A percentile compares a stretch with the other conserved stretches of the same genome.
Evolutionary conservation across 176 grass and related monocot species (phyloP).

Genomic region (Rhipidocladum racemiflorum): DNA sequence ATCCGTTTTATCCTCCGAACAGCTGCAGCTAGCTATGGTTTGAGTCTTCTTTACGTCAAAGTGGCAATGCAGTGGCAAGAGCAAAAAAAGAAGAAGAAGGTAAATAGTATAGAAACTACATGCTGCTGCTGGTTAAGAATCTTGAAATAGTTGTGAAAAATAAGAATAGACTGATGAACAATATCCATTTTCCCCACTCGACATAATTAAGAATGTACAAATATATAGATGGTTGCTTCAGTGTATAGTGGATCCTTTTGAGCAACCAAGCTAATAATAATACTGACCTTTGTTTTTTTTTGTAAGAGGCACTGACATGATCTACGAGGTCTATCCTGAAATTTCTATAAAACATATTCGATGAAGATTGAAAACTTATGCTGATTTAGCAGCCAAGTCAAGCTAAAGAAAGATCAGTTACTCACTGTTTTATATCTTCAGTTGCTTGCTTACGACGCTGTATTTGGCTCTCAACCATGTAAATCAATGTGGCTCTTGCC

Average conservation of each 20-base stretch:
- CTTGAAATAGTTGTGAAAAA: not conserved
- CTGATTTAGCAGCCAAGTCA: not conserved
- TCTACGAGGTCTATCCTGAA: not conserved
- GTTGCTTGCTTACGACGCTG: conserved; percentile 73
- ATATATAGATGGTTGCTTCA: not conserved
- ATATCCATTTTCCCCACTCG: not conserved
- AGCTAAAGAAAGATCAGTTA: conserved; percentile 21
- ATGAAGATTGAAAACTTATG: not conserved
- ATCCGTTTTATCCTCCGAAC: not conserved
- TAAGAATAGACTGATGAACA: not conserved
- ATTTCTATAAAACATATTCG: not conserved
- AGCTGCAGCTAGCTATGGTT: not conserved
- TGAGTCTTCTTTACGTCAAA: not conserved
- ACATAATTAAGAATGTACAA: not conserved
- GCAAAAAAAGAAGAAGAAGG: not conserved
- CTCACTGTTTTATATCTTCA: conserved; percentile 84
- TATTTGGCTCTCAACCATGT: conserved; percentile 89
- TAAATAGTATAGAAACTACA: not conserved
- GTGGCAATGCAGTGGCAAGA: not conserved
- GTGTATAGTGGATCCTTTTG: not conserved
- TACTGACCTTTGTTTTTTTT: not conserved
- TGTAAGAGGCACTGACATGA: not conserved
- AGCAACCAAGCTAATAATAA: not conserved
- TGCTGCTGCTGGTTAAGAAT: not conserved
- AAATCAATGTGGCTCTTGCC: conserved; percentile 90